A percentile compares a stretch with the other conserved stretches of the same genome.
Evolutionary conservation across 2,329 filamentous ascomycete species (phyloP).

Genomic region (Ophiosphaerella korrae): DNA sequence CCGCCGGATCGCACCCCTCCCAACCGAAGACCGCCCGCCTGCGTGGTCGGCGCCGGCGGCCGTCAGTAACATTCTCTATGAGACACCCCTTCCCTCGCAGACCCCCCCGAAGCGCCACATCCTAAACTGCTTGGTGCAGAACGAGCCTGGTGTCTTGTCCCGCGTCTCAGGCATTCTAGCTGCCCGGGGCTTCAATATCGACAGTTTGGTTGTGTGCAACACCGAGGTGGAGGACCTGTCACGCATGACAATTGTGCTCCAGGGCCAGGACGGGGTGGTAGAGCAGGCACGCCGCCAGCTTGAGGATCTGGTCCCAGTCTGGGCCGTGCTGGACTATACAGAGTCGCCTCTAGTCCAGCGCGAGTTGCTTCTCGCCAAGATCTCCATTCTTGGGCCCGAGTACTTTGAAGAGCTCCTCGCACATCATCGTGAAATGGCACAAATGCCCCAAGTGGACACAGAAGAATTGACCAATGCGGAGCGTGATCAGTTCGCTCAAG

Average conservation of each 20-base stretch:
- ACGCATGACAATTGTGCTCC: slow-evolving; percentile 97
- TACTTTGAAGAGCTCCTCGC: slow-evolving; percentile 97
- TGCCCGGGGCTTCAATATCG: slow-evolving; percentile 97
- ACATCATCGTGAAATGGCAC: slow-evolving; percentile 90
- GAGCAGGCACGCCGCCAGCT: slow-evolving; percentile 95
- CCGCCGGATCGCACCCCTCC: slow-evolving; percentile 84
- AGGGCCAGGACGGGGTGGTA: slow-evolving; percentile 94
- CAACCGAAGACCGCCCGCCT: slow-evolving; percentile 73
- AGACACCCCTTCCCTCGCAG: slow-evolving; percentile 84
- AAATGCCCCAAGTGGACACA: slow-evolving; percentile 45
- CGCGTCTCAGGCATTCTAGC: slow-evolving; percentile 96
- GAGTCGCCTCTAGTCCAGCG: slow-evolving; percentile 90
- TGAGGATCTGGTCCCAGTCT: slow-evolving; percentile 95
- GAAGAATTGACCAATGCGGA: slow-evolving; percentile 40
- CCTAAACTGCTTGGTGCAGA: slow-evolving; percentile 97
- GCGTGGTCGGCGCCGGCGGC: slow-evolving; percentile 90
- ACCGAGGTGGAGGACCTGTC: slow-evolving; percentile 96
- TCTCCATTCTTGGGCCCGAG: slow-evolving; percentile 95
- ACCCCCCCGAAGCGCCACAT: slow-evolving; percentile 91
- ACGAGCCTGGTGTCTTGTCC: slow-evolving; percentile 96
- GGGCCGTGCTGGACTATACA: slow-evolving; percentile 98
- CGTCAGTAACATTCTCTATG: slow-evolving; percentile 98
- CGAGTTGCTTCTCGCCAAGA: slow-evolving; percentile 91
- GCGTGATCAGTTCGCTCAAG: slow-evolving; percentile 35
- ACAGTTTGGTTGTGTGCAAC: slow-evolving; percentile 95